Evolutionary conservation across 108 stramenopile species (phyloP).

Genomic region (Nannochloropsis oceanica): DNA sequence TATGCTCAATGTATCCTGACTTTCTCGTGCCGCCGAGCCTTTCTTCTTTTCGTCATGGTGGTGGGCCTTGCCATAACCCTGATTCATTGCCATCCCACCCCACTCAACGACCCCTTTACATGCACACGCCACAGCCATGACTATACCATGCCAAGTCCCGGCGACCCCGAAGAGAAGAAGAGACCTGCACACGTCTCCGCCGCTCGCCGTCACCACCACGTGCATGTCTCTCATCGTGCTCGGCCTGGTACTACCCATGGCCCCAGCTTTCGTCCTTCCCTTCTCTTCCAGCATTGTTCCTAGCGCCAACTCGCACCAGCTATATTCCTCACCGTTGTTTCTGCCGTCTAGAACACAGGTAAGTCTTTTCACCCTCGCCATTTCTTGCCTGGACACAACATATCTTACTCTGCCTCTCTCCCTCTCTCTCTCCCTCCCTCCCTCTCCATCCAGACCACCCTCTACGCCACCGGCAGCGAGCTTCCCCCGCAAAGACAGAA

Average conservation of each 20-base stretch:
- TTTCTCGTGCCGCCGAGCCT: no score
- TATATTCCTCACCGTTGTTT: background rate
- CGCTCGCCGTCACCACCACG: background rate
- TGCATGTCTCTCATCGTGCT: background rate
- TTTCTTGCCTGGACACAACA: background rate
- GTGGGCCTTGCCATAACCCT: no score
- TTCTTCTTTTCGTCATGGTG: no score
- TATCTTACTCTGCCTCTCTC: background rate
- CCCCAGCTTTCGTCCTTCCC: background rate
- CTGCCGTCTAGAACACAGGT: background rate
- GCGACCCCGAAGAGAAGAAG: background rate
- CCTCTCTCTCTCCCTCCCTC: background rate
- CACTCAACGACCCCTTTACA: background rate
- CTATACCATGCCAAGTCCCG: background rate
- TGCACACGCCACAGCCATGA: background rate
- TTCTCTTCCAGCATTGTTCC: background rate
- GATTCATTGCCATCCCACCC: background rate
- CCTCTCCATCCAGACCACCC: background rate
- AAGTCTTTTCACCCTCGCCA: background rate
- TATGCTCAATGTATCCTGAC: no score
- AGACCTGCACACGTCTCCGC: background rate
- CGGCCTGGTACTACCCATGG: background rate
- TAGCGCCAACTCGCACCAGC: background rate
- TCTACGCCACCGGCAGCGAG: background rate
- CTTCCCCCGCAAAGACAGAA: background rate